Evolutionary conservation across 768 basidiomycete species (phyloP), one percentile per base, ranked within the genome.

Genomic region (Psilocybe subaeruginosa): DNA sequence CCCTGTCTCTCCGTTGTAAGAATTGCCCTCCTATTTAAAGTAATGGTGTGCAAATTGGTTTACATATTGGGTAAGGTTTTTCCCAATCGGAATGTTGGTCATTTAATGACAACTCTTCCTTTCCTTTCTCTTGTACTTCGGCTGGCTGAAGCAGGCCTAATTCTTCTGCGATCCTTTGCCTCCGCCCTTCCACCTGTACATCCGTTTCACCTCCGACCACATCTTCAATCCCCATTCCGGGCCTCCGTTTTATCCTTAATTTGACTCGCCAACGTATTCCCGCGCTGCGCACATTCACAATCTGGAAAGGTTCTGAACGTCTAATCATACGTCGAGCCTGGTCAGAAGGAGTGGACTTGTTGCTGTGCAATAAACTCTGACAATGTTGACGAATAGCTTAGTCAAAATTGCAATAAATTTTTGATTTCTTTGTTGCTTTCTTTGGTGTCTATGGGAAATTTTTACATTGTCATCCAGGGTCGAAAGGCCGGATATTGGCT

Each of bases 131-230:
- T 37, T 43, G 47, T 43, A 50, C 14, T 12, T n/a, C 47, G 33
- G 50, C 14, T 29, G 8, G 35, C 30, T 45, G 30, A 31, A 30
- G 19, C 56, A 30, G 11, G 56, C 39, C 23, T 59, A 31, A 51
- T 12, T 27, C 27, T 52, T 52, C 39, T 59, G 57, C n/a, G 56
- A 57, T 48, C 41, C 50, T 59, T 37, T 54, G 51, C 45, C 30
- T 54, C 59, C 59, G 59, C 43, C 51, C 52, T 60, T 60, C 59
- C 43, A 31, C 46, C 59, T 52, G 59, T 54, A 54, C 30, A 39
- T 49, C 49, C 39, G 23, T 54, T 29, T 60, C 33, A 54, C 45
- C 31, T 37, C 53, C 51, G 31, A 45, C 45, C 3, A 54, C 59
- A 4, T 30, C n/a, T 46, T 12, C 33, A 43, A 48, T 17, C 61